These are phyloP conservation scores for Aspergillus heteromorphus DNA, from an alignment of 495 filamentous ascomycete genomes.

Conservation along the genomic window DNA sequence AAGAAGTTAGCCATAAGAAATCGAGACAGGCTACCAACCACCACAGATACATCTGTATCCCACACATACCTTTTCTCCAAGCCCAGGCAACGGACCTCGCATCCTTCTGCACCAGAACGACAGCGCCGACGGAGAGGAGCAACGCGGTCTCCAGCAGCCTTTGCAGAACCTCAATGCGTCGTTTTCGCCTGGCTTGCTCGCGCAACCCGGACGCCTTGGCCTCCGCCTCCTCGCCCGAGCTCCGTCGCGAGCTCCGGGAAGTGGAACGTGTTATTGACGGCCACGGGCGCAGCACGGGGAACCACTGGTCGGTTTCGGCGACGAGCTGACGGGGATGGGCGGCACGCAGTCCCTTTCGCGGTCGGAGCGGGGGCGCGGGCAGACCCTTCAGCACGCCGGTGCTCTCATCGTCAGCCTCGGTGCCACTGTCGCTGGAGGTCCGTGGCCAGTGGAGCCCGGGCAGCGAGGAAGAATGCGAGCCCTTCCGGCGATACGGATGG, in stretches of 20 bases:
- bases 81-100: slow-evolving; percentile 31
- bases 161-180: slow-evolving; percentile 40
- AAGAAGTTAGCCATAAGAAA: slow-evolving; percentile 2
- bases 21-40: slow-evolving; percentile 4
- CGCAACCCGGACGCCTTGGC: slow-evolving; percentile 22
- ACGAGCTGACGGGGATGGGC: slow-evolving; percentile 44
- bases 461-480: slow-evolving; percentile 21
- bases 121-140: slow-evolving; percentile 39
- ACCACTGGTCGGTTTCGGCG: slow-evolving; percentile 29
- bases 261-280: slow-evolving; percentile 31
- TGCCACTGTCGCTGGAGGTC: slow-evolving; percentile 77
- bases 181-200: slow-evolving; percentile 28
- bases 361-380: slow-evolving; percentile 64
- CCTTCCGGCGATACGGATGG: slow-evolving; percentile 64
- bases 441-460: slow-evolving; percentile 33
- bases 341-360: slow-evolving; percentile 67
- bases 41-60: not conserved
- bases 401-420: slow-evolving; percentile 85
- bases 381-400: slow-evolving; percentile 67
- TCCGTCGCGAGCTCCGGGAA: slow-evolving; percentile 30
- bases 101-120: slow-evolving; percentile 30
- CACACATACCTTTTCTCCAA: slow-evolving; percentile 41
- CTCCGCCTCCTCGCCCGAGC: slow-evolving; percentile 35
- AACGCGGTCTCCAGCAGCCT: slow-evolving; percentile 40
- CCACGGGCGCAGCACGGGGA: slow-evolving; percentile 32